Conservation (phyloP, 1,284 basidiomycete genomes). For the Exobasidium cylindrosporum region DNA sequence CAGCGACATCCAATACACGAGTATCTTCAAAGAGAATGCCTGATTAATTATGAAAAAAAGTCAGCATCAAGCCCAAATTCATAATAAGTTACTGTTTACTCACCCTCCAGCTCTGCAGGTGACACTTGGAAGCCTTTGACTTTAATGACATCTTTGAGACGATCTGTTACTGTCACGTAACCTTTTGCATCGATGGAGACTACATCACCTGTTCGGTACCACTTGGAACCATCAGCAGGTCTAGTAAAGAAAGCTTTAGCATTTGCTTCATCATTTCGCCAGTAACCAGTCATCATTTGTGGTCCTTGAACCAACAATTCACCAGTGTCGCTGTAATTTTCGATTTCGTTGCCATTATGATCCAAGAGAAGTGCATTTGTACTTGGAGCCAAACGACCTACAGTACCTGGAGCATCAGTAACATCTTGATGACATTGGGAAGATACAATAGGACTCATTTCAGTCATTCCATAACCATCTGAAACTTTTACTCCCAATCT, state of each 20-base stretch:
- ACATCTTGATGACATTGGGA: conserved; percentile 43
- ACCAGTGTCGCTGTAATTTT: conserved; percentile 37
- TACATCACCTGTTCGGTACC: conserved; percentile 48
- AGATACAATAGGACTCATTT: conserved; percentile 51
- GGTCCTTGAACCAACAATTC: conserved; percentile 49
- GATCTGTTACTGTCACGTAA: conserved; percentile 45
- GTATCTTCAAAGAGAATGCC: conserved; percentile 28
- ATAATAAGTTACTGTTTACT: not conserved
- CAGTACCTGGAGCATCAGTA: conserved; percentile 27
- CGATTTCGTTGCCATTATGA: conserved; percentile 22
- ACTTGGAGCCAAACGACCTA: conserved; percentile 42
- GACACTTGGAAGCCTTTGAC: conserved; percentile 52
- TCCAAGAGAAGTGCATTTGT: conserved; percentile 45
- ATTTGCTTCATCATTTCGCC: conserved; percentile 49
- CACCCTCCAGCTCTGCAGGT: conserved; percentile 50
- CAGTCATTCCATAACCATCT: conserved; percentile 53
- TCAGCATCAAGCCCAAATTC: not conserved
- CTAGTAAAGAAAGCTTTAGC: conserved; percentile 25
- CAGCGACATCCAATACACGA: conserved; percentile 35
- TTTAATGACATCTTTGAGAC: conserved; percentile 54
- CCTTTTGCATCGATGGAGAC: conserved; percentile 38
- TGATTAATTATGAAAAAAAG: not conserved
- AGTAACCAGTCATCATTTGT: conserved; percentile 53
- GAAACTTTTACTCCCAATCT: conserved; percentile 38
- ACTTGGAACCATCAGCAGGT: conserved; percentile 16